phyloP scores from a whole-genome alignment of 2,329 filamentous ascomycete species.

The Penicillium capsulatum region DNA sequence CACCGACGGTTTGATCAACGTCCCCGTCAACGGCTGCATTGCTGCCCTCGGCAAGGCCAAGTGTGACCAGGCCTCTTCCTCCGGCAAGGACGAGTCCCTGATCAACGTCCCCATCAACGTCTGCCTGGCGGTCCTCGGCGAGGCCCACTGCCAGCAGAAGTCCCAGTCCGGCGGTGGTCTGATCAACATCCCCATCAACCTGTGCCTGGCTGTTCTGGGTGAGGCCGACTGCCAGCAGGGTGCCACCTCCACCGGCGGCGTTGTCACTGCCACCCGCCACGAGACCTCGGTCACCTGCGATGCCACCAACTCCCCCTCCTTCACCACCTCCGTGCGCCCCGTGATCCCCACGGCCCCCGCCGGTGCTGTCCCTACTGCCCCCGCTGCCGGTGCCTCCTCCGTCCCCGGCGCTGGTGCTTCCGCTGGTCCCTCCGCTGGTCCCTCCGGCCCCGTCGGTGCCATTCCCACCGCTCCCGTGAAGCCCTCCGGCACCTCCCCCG shows the following conservation, averaged over 20 bases:
- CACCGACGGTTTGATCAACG: conserved; percentile 22
- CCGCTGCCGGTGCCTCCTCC: conserved; percentile 4
- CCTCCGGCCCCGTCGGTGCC: neutral
- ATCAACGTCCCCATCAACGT: conserved; percentile 28
- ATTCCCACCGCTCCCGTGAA: conserved; percentile 2
- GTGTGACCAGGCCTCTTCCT: conserved; percentile 22
- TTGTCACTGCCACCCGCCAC: conserved; percentile 6
- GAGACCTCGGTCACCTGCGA: too few relatives aligned
- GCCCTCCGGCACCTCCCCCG: conserved; percentile 4
- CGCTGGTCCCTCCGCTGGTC: too few relatives aligned
- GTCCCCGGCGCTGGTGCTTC: too few relatives aligned
- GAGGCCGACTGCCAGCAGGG: conserved; percentile 23
- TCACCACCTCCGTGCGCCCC: too few relatives aligned
- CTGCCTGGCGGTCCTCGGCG: conserved; percentile 29
- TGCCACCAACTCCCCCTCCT: too few relatives aligned
- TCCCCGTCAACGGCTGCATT: conserved; percentile 23
- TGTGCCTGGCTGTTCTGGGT: conserved; percentile 26
- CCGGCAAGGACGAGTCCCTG: conserved; percentile 9
- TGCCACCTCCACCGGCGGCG: neutral
- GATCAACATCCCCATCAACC: conserved; percentile 27
- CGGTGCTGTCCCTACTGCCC: neutral
- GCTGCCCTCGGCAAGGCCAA: conserved; percentile 24
- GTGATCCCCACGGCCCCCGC: conserved; percentile 2
- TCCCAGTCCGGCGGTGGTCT: conserved; percentile 16
- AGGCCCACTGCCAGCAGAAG: conserved; percentile 23